These are phyloP conservation scores for Prunus davidiana DNA, from an alignment of 306 rosid species.

Conservation along the genomic window DNA sequence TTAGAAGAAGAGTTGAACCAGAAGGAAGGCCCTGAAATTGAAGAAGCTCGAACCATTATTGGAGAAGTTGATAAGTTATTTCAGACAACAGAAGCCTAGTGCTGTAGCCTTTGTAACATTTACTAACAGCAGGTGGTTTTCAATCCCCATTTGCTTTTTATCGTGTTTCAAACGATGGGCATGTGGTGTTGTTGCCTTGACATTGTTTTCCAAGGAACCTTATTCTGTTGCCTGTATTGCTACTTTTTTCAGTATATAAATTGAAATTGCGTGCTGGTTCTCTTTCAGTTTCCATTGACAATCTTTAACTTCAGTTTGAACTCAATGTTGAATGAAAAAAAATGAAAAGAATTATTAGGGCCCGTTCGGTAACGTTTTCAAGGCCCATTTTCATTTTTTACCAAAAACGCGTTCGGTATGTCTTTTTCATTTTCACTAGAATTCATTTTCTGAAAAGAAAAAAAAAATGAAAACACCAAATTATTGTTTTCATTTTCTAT, in stretches of 20 bases:
- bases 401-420: no score
- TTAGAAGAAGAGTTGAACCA: conserved; percentile 59
- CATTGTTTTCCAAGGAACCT: background rate
- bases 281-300: background rate
- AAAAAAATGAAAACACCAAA: no score
- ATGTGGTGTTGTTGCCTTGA: background rate
- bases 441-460: no score
- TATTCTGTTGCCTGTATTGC: background rate
- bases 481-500: no score
- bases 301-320: background rate
- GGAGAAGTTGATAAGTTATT: conserved; percentile 53
- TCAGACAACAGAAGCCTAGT: conserved; percentile 47
- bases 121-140: background rate
- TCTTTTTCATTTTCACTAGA: no score
- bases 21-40: conserved; percentile 67
- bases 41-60: conserved; percentile 63
- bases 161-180: background rate
- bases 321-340: background rate
- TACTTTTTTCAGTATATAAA: background rate
- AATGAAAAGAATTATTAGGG: background rate
- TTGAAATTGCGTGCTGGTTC: background rate
- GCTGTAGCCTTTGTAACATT: background rate
- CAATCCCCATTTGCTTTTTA: background rate
- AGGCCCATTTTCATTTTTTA: no score
- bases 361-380: no score